A percentile compares a stretch with the other conserved stretches of the same genome.
Conservation (phyloP, 163 green algal genomes). For the Coccomyxa subellipsoidea region DNA sequence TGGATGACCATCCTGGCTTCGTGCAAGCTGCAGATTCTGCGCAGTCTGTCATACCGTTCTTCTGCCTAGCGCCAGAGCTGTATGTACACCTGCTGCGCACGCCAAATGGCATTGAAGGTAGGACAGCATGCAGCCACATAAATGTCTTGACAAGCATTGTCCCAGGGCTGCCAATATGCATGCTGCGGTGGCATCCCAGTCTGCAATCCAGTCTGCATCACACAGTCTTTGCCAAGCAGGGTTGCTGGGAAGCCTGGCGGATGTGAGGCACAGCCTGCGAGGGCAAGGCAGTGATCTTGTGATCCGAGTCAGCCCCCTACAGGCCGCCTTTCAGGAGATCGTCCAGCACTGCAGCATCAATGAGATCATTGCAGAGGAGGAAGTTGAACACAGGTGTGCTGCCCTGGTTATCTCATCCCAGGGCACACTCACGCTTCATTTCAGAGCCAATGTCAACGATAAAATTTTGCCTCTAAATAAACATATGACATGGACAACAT, state of each 20-base stretch:
- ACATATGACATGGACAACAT: neutral
- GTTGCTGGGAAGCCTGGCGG: conserved; percentile 36
- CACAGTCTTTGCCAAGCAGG: conserved; percentile 14
- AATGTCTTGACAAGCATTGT: no score
- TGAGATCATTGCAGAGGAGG: conserved; percentile 52
- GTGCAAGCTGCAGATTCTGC: conserved; percentile 28
- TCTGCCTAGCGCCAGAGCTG: conserved; percentile 54
- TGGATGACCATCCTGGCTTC: conserved; percentile 81
- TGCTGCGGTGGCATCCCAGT: no score
- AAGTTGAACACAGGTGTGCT: conserved; percentile 57
- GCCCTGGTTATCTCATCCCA: neutral
- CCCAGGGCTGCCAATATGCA: no score
- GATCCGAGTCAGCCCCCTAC: conserved; percentile 40
- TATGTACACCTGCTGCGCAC: conserved; percentile 43
- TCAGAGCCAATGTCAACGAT: no score
- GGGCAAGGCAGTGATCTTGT: conserved; percentile 50
- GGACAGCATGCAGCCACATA: no score
- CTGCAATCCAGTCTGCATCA: neutral
- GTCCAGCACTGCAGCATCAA: conserved; percentile 17
- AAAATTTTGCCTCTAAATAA: no score
- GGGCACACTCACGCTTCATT: no score
- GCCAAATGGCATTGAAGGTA: conserved; percentile 41
- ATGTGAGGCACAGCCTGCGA: conserved; percentile 37
- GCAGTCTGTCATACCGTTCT: conserved; percentile 52
- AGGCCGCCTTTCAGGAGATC: conserved; percentile 33